Evolutionary conservation across 306 rosid species (phyloP).

Genomic region (Astragalus membranaceus): DNA sequence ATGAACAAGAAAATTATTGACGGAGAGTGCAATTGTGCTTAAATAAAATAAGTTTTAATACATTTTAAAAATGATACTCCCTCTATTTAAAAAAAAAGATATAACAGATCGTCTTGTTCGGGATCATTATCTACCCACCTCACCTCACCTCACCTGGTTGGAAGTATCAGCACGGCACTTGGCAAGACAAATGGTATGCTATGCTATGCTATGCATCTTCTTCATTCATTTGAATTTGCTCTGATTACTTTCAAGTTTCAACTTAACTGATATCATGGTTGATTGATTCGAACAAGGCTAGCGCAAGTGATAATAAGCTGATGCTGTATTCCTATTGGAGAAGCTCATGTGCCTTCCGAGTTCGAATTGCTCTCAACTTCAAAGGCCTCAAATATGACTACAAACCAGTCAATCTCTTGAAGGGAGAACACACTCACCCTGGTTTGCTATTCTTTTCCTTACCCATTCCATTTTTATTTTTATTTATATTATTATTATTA

Average conservation of each 20-base stretch:
- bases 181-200: background rate
- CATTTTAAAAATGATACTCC: too few relatives aligned
- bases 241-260: too few relatives aligned
- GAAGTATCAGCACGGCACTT: background rate
- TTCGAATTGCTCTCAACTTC: conserved; percentile 46
- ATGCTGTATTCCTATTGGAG: conserved; percentile 32
- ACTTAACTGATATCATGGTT: background rate
- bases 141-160: background rate
- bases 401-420: conserved; percentile 44
- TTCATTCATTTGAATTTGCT: too few relatives aligned
- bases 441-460: too few relatives aligned
- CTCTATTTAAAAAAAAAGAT: too few relatives aligned
- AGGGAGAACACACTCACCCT: conserved; percentile 49
- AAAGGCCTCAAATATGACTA: conserved; percentile 64
- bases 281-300: background rate
- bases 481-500: background rate
- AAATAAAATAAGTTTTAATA: too few relatives aligned
- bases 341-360: conserved; percentile 37
- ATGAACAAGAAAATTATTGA: too few relatives aligned
- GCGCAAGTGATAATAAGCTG: too few relatives aligned
- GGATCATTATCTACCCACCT: too few relatives aligned
- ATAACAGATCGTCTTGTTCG: too few relatives aligned
- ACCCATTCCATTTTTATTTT: background rate
- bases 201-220: background rate
- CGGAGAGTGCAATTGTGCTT: too few relatives aligned